A percentile compares a stretch with the other conserved stretches of the same genome.
Conservation (phyloP, 768 basidiomycete species). For the Naganishia randhawae region DNA sequence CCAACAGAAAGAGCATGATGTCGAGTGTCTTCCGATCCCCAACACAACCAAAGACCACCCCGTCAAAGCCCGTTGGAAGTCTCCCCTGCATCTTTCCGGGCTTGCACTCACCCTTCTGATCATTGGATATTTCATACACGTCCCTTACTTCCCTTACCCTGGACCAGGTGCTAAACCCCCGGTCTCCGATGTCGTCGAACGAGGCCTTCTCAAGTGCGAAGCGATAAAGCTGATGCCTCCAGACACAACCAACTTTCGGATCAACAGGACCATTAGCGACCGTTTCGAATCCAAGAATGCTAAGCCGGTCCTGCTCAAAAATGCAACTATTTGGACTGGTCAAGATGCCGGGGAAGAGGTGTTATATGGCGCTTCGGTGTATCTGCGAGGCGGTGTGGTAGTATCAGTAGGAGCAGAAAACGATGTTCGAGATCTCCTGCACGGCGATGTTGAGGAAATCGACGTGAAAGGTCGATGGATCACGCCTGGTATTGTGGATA, state of each 20-base stretch:
- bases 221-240: conserved; percentile 40
- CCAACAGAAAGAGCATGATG: background rate
- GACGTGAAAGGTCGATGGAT: conserved; percentile 69
- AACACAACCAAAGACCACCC: conserved; percentile 22
- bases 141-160: conserved; percentile 26
- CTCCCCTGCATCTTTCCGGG: background rate
- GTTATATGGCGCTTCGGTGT: conserved; percentile 60
- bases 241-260: conserved; percentile 31
- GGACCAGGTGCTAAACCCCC: background rate
- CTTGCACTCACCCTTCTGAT: background rate
- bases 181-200: conserved; percentile 31
- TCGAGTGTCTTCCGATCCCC: background rate
- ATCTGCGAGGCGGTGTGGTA: conserved; percentile 65
- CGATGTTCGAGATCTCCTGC: conserved; percentile 56
- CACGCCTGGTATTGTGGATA: conserved; percentile 59
- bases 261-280: conserved; percentile 38
- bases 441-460: conserved; percentile 55
- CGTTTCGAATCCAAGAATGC: conserved; percentile 55
- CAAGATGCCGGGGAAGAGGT: conserved; percentile 58
- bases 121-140: background rate
- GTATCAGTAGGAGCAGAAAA: conserved; percentile 56
- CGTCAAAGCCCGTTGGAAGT: background rate
- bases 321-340: conserved; percentile 78
- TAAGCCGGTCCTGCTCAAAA: conserved; percentile 58
- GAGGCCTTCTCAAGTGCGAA: conserved; percentile 46